phyloP scores from a whole-genome alignment of 176 grass and related monocot genomes.

The Avena insularis region DNA sequence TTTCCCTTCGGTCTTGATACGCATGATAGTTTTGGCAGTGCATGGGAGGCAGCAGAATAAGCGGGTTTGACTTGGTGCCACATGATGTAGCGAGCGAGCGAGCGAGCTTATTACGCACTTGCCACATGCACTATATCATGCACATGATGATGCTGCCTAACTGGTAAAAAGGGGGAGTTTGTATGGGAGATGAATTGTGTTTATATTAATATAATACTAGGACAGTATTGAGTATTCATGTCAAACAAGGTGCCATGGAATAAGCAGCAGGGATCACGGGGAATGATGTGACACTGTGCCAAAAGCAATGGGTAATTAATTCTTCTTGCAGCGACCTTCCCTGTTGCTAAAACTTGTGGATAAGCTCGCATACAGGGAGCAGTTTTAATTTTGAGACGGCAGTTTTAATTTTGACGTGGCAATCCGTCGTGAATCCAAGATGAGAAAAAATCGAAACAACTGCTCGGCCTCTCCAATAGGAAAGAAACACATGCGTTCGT shows the following conservation, averaged over 20 bases:
- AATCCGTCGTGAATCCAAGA: too few relatives aligned
- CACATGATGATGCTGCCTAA: background rate
- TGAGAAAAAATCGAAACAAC: too few relatives aligned
- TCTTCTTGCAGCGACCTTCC: background rate
- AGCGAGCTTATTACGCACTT: background rate
- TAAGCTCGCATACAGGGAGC: background rate
- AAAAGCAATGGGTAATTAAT: background rate
- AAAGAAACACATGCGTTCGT: too few relatives aligned
- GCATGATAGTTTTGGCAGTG: slow-evolving; percentile 39
- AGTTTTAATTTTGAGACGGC: too few relatives aligned
- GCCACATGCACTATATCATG: background rate
- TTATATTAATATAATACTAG: background rate
- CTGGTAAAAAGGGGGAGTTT: background rate
- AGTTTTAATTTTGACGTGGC: too few relatives aligned
- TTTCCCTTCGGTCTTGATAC: slow-evolving; percentile 46
- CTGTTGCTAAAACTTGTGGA: background rate
- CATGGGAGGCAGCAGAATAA: slow-evolving; percentile 37
- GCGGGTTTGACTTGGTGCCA: slow-evolving; percentile 40
- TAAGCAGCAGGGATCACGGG: slow-evolving; percentile 7
- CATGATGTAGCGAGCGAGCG: background rate
- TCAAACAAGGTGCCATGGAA: slow-evolving; percentile 36
- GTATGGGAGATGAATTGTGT: background rate
- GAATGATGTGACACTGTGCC: slow-evolving; percentile 22
- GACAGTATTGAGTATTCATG: background rate
- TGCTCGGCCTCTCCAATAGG: too few relatives aligned